phyloP scores from a whole-genome alignment of 768 basidiomycete genomes.

The Cystobasidiopsis lactophilus region DNA sequence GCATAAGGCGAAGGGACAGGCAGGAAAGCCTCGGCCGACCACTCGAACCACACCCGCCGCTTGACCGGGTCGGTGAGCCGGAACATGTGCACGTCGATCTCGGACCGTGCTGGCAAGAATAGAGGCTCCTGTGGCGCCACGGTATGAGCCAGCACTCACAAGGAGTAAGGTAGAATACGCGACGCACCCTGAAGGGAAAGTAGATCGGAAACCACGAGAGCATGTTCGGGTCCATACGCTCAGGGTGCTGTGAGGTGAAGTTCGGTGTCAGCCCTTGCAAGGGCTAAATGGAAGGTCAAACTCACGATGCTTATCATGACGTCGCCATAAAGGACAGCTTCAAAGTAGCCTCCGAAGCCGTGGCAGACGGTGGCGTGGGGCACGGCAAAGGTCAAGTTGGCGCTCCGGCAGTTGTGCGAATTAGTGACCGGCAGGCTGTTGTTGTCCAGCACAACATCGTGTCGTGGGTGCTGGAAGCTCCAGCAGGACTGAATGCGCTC shows the following conservation, averaged over 20 bases:
- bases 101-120: conserved; percentile 76
- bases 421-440: conserved; percentile 61
- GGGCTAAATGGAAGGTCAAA: neutral
- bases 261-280: conserved; percentile 24
- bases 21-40: conserved; percentile 85
- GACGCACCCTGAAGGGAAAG: conserved; percentile 67
- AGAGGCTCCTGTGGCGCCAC: conserved; percentile 52
- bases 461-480: conserved; percentile 85
- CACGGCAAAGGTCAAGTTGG: conserved; percentile 68
- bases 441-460: conserved; percentile 47
- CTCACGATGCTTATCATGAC: conserved; percentile 31
- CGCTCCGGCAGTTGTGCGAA: conserved; percentile 77
- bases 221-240: conserved; percentile 75
- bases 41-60: conserved; percentile 79
- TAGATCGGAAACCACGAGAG: conserved; percentile 97
- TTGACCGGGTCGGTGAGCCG: conserved; percentile 66
- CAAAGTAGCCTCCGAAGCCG: conserved; percentile 91
- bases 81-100: conserved; percentile 85
- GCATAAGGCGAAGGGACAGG: conserved; percentile 30
- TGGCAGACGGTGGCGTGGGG: conserved; percentile 85
- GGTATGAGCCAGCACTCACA: neutral
- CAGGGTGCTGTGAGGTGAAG: conserved; percentile 60
- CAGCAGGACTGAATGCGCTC: conserved; percentile 67
- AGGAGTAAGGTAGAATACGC: neutral
- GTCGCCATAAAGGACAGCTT: conserved; percentile 73